A percentile compares a stretch with the other conserved stretches of the same genome.
phyloP scores from a whole-genome alignment of 192 early-diverging fungal species.

The Geranomyces michiganensis region DNA sequence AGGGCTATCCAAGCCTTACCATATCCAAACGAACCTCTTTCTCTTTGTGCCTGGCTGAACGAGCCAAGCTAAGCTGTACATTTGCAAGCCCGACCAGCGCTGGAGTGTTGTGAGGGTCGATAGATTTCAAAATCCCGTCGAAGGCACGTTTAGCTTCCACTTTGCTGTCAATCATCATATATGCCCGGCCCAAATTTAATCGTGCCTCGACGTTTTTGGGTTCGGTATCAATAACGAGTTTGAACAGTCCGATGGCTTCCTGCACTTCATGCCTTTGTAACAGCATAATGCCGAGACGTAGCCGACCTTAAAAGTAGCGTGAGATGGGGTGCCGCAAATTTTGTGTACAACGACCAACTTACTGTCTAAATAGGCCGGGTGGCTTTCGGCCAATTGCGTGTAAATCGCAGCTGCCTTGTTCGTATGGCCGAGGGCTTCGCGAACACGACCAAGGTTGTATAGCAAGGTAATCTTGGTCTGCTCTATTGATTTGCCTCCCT shows the following conservation, averaged over 20 bases:
- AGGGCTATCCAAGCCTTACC: neutral
- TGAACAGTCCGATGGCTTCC: conserved; percentile 65
- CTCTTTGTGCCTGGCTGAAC: conserved; percentile 34
- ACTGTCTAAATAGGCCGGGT: conserved; percentile 77
- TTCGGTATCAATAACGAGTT: conserved; percentile 64
- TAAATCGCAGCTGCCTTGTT: conserved; percentile 69
- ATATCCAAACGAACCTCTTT: conserved; percentile 22
- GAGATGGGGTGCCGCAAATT: neutral
- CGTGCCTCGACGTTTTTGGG: conserved; percentile 64
- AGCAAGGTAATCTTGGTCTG: conserved; percentile 52
- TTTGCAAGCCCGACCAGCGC: conserved; percentile 82
- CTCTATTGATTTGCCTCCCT: neutral
- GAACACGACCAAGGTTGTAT: conserved; percentile 69
- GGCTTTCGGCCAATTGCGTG: conserved; percentile 57
- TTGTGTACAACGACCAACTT: neutral
- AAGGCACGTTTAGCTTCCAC: conserved; percentile 71
- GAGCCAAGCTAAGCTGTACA: conserved; percentile 70
- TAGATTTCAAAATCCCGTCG: conserved; percentile 76
- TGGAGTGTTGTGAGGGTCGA: conserved; percentile 77
- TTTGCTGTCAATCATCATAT: conserved; percentile 61
- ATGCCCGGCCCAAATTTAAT: conserved; percentile 74
- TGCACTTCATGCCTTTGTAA: conserved; percentile 52
- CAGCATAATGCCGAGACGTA: conserved; percentile 77
- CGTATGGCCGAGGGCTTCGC: conserved; percentile 40
- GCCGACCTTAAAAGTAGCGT: conserved; percentile 48